Evolutionary conservation across 352 stramenopile genomes (phyloP), one percentile per base, ranked within the genome.

Genomic region (Globisporangium camurandrum): DNA sequence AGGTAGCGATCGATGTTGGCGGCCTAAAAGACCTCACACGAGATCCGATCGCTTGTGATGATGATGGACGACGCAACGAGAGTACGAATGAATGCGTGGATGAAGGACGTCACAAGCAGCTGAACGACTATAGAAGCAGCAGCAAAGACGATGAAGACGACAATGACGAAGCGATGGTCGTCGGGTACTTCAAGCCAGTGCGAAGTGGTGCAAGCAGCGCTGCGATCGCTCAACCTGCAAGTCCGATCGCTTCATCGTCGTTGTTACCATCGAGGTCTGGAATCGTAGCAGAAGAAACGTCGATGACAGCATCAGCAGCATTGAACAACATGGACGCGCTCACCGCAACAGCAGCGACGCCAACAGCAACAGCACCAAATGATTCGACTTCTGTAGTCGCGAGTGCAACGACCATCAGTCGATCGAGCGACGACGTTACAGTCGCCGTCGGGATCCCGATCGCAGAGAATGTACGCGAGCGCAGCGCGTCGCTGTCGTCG

Each of bases 161-260:
- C 12, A 39, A 55, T 0, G 19, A 31, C 20, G 61, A 74, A 27
- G 52, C 72, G 36, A 70, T 74, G 62, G 56, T 77, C 54, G 56
- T 69, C 4, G 67, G 64, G 7, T 76, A 76, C 46, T 69, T 71
- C 43, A 54, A 50, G 44, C 54, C 54, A 5, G 48, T 51, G 46
- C 36, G 22, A 17, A 12, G 17, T 12, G 36, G 16, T 41, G n/a
- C n/a, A 4, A 39, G 33, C 4, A 20, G 33, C 8, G 33, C 33
- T 2, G n/a, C n/a, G n/a, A n/a, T n/a, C n/a, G n/a, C n/a, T n/a
- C n/a, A n/a, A n/a, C n/a, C n/a, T n/a, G n/a, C n/a, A n/a, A n/a
- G n/a, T n/a, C n/a, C n/a, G n/a, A n/a, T n/a, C n/a, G n/a, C n/a
- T n/a, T n/a, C n/a, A n/a, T n/a, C n/a, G n/a, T n/a, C n/a, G n/a